Evolutionary conservation across 1,139 yeast species (phyloP).

Genomic region (Debaryomyces subglobosus): DNA sequence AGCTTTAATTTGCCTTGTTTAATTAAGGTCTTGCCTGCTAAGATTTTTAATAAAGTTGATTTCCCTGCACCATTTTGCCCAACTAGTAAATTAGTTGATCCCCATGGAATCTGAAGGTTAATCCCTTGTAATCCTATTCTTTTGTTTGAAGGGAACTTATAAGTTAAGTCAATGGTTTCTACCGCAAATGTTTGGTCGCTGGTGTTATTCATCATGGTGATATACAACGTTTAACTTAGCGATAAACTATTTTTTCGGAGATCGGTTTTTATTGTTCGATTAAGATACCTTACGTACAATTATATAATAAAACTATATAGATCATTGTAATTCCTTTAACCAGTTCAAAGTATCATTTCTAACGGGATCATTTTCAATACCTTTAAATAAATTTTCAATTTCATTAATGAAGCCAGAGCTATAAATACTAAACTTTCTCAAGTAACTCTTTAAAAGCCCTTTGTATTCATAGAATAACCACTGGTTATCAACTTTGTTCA

Average conservation of each 20-base stretch:
- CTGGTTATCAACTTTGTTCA: slow-evolving; percentile 35
- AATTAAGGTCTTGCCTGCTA: slow-evolving; percentile 91
- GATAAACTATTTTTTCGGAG: not conserved
- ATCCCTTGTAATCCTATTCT: slow-evolving; percentile 72
- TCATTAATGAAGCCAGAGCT: slow-evolving; percentile 25
- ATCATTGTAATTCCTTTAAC: slow-evolving; percentile 26
- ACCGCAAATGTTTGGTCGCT: slow-evolving; percentile 48
- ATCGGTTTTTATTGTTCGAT: not conserved
- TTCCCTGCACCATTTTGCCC: slow-evolving; percentile 99
- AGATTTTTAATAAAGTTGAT: slow-evolving; percentile 77
- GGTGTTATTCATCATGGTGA: not conserved
- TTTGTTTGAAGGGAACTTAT: slow-evolving; percentile 64
- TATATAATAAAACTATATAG: not conserved
- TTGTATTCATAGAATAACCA: slow-evolving; percentile 50
- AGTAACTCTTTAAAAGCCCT: slow-evolving; percentile 45
- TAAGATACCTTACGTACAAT: not conserved
- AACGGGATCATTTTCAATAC: slow-evolving; percentile 30
- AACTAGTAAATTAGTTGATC: slow-evolving; percentile 73
- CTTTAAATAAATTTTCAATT: slow-evolving; percentile 22
- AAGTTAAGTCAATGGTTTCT: slow-evolving; percentile 66
- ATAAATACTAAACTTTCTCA: slow-evolving; percentile 29
- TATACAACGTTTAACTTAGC: not conserved
- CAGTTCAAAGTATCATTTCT: slow-evolving; percentile 33
- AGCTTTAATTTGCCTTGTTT: slow-evolving; percentile 67
- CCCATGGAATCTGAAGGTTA: slow-evolving; percentile 62